phyloP scores from a whole-genome alignment of 257 asterid genomes.

The Petrea volubilis region DNA sequence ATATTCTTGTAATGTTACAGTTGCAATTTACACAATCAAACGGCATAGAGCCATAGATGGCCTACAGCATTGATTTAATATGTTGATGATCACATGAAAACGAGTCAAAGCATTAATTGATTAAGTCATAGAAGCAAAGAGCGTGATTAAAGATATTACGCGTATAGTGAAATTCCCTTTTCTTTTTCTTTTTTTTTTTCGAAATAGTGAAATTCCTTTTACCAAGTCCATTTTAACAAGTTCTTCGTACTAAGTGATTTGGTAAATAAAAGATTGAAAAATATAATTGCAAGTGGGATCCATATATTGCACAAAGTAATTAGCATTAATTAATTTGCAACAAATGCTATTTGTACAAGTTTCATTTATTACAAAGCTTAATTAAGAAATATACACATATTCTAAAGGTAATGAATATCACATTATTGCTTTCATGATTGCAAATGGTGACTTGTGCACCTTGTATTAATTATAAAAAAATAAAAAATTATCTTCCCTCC shows the following conservation, averaged over 20 bases:
- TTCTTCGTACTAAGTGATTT: background rate
- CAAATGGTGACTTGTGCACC: too few species aligned
- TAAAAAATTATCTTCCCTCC: background rate
- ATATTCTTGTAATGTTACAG: background rate
- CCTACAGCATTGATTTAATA: background rate
- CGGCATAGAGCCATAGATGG: background rate
- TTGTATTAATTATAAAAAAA: too few species aligned
- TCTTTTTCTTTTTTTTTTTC: too few species aligned
- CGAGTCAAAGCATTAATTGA: background rate
- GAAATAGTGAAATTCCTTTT: background rate
- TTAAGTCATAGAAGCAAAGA: background rate
- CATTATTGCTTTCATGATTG: background rate
- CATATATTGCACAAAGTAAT: background rate
- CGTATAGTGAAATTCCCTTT: background rate
- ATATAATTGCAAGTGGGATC: background rate
- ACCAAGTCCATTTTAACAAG: background rate
- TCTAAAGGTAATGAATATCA: background rate
- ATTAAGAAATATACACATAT: background rate
- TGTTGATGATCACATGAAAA: background rate
- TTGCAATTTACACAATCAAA: background rate
- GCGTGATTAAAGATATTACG: slow-evolving; percentile 5
- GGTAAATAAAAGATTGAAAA: background rate
- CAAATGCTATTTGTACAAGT: too few species aligned
- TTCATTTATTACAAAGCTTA: background rate
- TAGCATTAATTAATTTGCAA: background rate